Conservation (phyloP, 192 early-diverging fungal genomes). For the Dispira simplex region DNA sequence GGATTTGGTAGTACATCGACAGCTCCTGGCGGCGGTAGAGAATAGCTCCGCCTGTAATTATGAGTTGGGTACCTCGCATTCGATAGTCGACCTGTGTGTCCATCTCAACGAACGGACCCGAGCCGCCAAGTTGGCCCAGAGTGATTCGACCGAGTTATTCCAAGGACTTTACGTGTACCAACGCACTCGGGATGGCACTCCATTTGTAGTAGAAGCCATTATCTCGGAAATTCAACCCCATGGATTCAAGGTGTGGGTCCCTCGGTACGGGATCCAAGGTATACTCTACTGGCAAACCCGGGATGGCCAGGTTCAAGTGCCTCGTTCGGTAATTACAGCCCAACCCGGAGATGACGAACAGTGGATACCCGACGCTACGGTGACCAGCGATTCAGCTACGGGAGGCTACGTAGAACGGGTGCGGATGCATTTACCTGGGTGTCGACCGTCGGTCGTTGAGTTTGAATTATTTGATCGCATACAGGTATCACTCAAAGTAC, state of each 20-base stretch:
- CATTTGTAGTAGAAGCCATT: conserved; percentile 41
- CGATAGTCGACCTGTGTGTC: conserved; percentile 21
- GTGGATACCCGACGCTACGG: neutral
- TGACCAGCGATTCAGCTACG: neutral
- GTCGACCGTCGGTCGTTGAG: neutral
- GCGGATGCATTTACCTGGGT: neutral
- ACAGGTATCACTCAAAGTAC: neutral
- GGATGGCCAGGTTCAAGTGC: conserved; percentile 31
- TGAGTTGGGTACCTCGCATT: conserved; percentile 15
- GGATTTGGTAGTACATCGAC: conserved; percentile 62
- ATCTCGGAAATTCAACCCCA: conserved; percentile 57
- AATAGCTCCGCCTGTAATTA: conserved; percentile 3
- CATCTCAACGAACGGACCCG: conserved; percentile 55
- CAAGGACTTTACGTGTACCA: conserved; percentile 52
- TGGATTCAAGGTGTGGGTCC: conserved; percentile 33
- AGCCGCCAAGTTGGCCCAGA: conserved; percentile 59
- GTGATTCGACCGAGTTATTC: conserved; percentile 67
- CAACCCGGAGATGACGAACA: conserved; percentile 21
- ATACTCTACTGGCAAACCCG: conserved; percentile 51
- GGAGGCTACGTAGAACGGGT: neutral
- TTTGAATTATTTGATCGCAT: conserved; percentile 2
- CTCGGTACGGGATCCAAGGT: conserved; percentile 46
- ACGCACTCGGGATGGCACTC: conserved; percentile 19
- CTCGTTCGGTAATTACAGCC: conserved; percentile 40
- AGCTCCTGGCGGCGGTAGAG: conserved; percentile 34